Evolutionary conservation across 257 asterid species (phyloP).

Genomic region (Solanum phureja): DNA sequence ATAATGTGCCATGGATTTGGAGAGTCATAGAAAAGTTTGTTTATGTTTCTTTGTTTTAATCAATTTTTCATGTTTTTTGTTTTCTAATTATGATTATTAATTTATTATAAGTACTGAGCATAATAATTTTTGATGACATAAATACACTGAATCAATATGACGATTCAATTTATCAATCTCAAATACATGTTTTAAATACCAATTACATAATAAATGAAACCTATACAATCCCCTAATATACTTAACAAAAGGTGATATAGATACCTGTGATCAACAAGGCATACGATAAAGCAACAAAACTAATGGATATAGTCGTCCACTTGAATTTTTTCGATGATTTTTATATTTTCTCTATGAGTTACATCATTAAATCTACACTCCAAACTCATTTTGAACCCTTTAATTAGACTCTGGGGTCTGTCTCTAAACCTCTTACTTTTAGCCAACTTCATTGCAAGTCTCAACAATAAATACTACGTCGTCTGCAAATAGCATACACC

Average conservation of each 20-base stretch:
- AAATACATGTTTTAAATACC: background rate
- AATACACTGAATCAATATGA: background rate
- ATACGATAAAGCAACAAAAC: no score
- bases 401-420: background rate
- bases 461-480: no score
- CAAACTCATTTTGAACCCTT: no score
- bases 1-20: background rate
- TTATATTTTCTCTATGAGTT: no score
- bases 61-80: background rate
- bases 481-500: background rate
- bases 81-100: background rate
- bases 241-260: background rate
- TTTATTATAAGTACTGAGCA: background rate
- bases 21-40: background rate
- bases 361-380: no score
- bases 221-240: background rate
- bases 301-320: background rate
- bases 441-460: background rate
- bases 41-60: background rate
- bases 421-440: background rate
- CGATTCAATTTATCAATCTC: background rate
- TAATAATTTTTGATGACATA: background rate
- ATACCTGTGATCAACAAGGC: background rate
- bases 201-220: background rate
- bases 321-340: no score